Evolutionary conservation across 2,329 filamentous ascomycete species (phyloP), one percentile per base, ranked within the genome.

Genomic region (Cercospora nicotianae): DNA sequence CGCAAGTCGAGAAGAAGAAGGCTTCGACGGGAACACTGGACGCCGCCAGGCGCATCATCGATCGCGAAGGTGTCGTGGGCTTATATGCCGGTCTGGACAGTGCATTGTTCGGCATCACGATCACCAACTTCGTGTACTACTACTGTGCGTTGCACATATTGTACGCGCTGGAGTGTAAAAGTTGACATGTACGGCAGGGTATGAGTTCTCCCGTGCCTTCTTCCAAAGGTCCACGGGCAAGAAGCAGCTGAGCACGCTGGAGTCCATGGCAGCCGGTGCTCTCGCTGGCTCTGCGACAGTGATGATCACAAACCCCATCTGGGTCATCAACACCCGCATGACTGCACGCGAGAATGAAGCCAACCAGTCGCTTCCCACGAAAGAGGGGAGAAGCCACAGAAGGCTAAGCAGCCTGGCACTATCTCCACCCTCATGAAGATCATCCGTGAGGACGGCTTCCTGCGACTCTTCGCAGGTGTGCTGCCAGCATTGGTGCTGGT

Each of bases 111-210:
- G 95, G 95, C 79, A 98, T 99, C 84, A 95, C 91, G 80, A 90
- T 99, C 74, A 99, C 95, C 75, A 99, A 99, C 85, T 99, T 99
- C 79, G 94, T 99, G 59, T 99, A 99, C 86, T 99, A 99, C 84
- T 99, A 98, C 86, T 99, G 92, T 85, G 73, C 36, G 78, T 69
- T 20, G 26, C 60, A 3, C 9, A 18, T n/a, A 23, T 16, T 31
- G 6, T 13, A 5, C 20, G 16, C 45, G 10, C 6, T 23, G 3
- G n/a, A 30, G 5, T 13, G 12, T 39, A 10, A 48, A 10, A 26
- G 39, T 65, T 69, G 61, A 71, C 42, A 36, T 61, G 16, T 16
- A 23, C 3, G 28, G 28, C 57, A 86, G 84, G 88, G 94, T 99
- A 98, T 82, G 95, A 99, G 83, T 99, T 93, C 92, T 95, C 93